Conservation (phyloP, 495 filamentous ascomycete species). For the Aspergillus panamensis region DNA sequence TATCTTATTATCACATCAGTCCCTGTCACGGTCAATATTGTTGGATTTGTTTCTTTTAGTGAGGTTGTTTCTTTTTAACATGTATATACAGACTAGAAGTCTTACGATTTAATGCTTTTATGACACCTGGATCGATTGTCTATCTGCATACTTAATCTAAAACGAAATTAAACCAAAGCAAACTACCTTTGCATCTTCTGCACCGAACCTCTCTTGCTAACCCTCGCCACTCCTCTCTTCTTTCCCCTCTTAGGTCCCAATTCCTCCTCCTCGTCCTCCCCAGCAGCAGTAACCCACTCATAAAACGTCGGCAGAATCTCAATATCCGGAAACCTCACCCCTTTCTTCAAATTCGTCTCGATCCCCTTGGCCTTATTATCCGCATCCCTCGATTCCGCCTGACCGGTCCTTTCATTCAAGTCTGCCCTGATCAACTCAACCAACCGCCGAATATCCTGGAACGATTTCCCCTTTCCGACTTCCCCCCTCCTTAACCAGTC, state of each 20-base stretch:
- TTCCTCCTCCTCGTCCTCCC: background rate
- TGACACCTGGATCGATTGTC: background rate
- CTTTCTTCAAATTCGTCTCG: background rate
- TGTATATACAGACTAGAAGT: conserved; percentile 18
- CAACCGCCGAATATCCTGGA: conserved; percentile 29
- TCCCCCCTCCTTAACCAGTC: conserved; percentile 29
- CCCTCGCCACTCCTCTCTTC: background rate
- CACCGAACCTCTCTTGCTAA: background rate
- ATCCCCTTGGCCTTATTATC: background rate
- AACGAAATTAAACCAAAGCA: background rate
- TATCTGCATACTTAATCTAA: background rate
- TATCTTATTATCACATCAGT: background rate
- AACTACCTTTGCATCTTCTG: background rate
- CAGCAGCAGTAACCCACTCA: conserved; percentile 21
- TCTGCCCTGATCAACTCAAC: conserved; percentile 11
- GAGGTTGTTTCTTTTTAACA: background rate
- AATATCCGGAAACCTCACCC: conserved; percentile 56
- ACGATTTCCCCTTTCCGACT: conserved; percentile 29
- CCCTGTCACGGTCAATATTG: background rate
- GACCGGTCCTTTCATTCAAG: background rate
- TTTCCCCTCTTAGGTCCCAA: background rate
- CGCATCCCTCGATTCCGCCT: background rate
- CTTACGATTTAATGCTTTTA: conserved; percentile 11
- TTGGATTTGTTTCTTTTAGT: background rate
- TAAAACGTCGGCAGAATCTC: conserved; percentile 61